Conservation (phyloP, 371 early-diverging fungal species). For the Haplosporangium sp. region DNA sequence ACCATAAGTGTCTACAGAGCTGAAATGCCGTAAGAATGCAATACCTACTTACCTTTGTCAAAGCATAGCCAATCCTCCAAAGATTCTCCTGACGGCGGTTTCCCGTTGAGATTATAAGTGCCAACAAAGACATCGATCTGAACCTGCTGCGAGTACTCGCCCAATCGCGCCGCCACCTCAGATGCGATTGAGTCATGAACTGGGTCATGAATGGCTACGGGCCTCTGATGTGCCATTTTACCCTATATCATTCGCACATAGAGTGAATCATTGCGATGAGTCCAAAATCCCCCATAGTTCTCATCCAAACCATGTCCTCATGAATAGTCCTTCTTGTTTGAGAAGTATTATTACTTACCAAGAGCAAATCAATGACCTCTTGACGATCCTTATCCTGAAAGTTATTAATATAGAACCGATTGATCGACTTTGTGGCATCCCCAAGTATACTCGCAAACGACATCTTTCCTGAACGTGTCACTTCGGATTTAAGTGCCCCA, state of each 20-base stretch:
- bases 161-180: conserved; percentile 61
- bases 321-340: no score
- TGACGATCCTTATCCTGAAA: conserved; percentile 93
- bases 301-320: neutral
- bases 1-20: conserved; percentile 3
- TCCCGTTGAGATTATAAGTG: conserved; percentile 95
- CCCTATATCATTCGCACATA: conserved; percentile 56
- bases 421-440: conserved; percentile 93
- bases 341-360: conserved; percentile 64
- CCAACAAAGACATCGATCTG: conserved; percentile 78
- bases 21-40: neutral
- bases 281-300: neutral
- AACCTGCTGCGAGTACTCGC: conserved; percentile 66
- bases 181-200: conserved; percentile 68
- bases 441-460: conserved; percentile 84
- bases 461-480: conserved; percentile 91
- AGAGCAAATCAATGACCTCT: conserved; percentile 87
- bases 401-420: conserved; percentile 92
- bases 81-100: conserved; percentile 70
- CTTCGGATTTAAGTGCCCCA: conserved; percentile 93
- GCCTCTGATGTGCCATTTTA: conserved; percentile 65
- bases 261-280: neutral
- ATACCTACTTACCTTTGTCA: conserved; percentile 49
- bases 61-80: conserved; percentile 76
- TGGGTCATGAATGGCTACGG: conserved; percentile 70